Percentiles rank a stretch among this genome's conserved stretches.
Evolutionary conservation across 2,329 filamentous ascomycete species (phyloP).

Genomic region (Neonectria punicea): DNA sequence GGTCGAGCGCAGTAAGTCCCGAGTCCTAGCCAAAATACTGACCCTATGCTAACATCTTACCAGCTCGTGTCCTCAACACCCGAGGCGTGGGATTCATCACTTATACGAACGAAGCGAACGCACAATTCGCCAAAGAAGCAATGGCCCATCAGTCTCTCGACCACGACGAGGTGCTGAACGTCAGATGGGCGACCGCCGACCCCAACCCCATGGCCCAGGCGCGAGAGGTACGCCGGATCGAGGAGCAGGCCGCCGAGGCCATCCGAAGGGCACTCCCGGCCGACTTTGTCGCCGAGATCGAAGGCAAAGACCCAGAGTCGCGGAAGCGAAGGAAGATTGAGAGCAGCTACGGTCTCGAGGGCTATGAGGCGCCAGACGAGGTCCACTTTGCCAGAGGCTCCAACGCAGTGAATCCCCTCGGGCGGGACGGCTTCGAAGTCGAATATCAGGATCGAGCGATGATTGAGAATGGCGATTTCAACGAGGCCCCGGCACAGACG

Average conservation of each 20-base stretch:
- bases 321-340: slow-evolving; percentile 90
- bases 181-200: slow-evolving; percentile 96
- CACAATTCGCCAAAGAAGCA: slow-evolving; percentile 91
- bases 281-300: slow-evolving; percentile 92
- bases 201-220: slow-evolving; percentile 96
- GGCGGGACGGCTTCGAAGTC: slow-evolving; percentile 68
- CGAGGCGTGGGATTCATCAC: slow-evolving; percentile 96
- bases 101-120: slow-evolving; percentile 89
- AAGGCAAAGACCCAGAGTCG: slow-evolving; percentile 88
- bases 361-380: slow-evolving; percentile 93
- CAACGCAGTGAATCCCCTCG: slow-evolving; percentile 70
- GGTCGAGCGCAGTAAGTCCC: slow-evolving; percentile 74
- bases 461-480: slow-evolving; percentile 65
- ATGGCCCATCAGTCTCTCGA: slow-evolving; percentile 96
- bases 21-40: background rate
- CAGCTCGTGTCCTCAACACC: slow-evolving; percentile 82
- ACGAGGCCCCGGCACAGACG: slow-evolving; percentile 45
- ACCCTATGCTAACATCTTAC: slow-evolving; percentile 19
- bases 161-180: slow-evolving; percentile 91
- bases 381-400: slow-evolving; percentile 89
- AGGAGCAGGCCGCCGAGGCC: slow-evolving; percentile 96
- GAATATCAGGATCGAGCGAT: slow-evolving; percentile 70
- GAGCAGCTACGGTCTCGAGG: slow-evolving; percentile 86
- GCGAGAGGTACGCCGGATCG: slow-evolving; percentile 85
- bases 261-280: slow-evolving; percentile 88